A percentile compares a stretch with the other conserved stretches of the same genome.
phyloP scores from a whole-genome alignment of 176 grass and related monocot genomes.

The Eleusine indica region DNA sequence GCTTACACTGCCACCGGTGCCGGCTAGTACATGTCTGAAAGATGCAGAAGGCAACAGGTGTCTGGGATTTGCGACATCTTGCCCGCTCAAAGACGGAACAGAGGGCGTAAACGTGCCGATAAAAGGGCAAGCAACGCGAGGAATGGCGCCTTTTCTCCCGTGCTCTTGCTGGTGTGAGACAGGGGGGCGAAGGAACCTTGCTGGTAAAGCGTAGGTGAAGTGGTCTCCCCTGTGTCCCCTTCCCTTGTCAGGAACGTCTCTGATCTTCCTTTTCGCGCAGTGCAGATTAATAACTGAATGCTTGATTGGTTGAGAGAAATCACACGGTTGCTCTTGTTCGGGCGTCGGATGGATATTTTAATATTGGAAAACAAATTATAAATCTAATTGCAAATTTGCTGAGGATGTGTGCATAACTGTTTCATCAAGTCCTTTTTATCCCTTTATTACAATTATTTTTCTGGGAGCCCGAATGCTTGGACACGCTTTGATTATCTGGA shows the following conservation, averaged over 20 bases:
- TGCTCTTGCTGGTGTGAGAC: constrained; percentile 1
- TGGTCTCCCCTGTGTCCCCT: neutral
- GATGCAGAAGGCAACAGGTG: neutral
- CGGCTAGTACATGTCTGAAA: neutral
- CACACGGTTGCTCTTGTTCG: neutral
- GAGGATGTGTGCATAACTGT: too few species aligned
- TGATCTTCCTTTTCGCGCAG: constrained; percentile 14
- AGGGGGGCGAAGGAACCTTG: neutral
- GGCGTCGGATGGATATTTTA: too few species aligned
- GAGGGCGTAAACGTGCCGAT: neutral
- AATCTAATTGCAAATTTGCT: too few species aligned
- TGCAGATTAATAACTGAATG: neutral
- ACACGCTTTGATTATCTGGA: too few species aligned
- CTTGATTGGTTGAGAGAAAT: neutral
- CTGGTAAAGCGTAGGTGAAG: constrained; percentile 9
- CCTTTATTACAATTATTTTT: too few species aligned
- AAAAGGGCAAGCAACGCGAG: constrained; percentile 21
- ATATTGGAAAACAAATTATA: too few species aligned
- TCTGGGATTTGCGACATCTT: neutral
- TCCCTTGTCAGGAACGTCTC: constrained; percentile 37
- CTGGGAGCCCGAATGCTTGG: too few species aligned
- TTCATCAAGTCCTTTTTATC: too few species aligned
- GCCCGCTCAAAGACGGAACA: constrained; percentile 15
- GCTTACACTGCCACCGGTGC: neutral
- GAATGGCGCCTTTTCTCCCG: neutral